phyloP scores from a whole-genome alignment of 352 stramenopile species.

The Salisapilia sapeloensis region DNA sequence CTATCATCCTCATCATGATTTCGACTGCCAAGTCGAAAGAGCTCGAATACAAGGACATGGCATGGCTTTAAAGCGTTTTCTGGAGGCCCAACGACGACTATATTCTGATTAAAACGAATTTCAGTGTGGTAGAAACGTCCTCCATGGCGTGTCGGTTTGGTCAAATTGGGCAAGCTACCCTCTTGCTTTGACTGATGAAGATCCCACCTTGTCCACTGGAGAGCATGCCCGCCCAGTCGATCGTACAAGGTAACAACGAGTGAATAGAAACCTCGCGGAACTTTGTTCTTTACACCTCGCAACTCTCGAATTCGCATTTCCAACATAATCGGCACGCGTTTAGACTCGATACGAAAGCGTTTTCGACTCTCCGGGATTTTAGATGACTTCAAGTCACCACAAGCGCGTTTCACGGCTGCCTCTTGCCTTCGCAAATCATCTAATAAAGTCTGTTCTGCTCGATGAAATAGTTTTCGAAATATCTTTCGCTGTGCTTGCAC shows the following conservation, averaged over 20 bases:
- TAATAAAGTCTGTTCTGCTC: conserved; percentile 44
- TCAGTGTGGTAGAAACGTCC: conserved; percentile 46
- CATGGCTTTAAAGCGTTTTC: conserved; percentile 23
- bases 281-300: conserved; percentile 69
- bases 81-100: conserved; percentile 43
- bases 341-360: conserved; percentile 56
- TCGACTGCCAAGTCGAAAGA: conserved; percentile 13
- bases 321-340: conserved; percentile 52
- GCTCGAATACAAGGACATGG: conserved; percentile 26
- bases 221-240: conserved; percentile 51
- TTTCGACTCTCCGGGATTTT: conserved; percentile 16
- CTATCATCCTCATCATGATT: conserved; percentile 4
- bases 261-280: conserved; percentile 61
- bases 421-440: conserved; percentile 36
- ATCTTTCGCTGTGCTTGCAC: conserved; percentile 21
- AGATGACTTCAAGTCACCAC: conserved; percentile 26
- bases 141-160: conserved; percentile 52
- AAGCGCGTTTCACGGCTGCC: conserved; percentile 36
- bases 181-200: conserved; percentile 2
- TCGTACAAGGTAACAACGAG: conserved; percentile 77
- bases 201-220: conserved; percentile 65
- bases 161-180: conserved; percentile 24
- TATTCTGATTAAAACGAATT: conserved; percentile 61
- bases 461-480: conserved; percentile 54
- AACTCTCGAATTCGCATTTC: conserved; percentile 44